Base-by-base conservation (phyloP, 2,329 filamentous ascomycete species). In the Epichloe glyceriae region DNA sequence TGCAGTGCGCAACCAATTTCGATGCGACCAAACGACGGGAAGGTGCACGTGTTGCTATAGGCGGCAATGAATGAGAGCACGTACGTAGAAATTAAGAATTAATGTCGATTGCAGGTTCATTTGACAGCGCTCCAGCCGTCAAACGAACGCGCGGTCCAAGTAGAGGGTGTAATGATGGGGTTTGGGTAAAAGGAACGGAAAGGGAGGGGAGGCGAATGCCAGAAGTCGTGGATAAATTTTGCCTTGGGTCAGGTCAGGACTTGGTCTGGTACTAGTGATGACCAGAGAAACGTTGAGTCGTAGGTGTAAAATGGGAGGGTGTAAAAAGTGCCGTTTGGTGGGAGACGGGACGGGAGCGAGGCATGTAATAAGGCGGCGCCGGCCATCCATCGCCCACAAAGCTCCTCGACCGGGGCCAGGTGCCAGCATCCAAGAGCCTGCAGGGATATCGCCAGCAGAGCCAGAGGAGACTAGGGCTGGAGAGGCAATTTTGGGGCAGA, bases 101-200 rank as follows among this genome's bases (percentile, higher is more conserved):
- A 74, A 72, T 66, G 71, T 72, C 72, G 71, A 73, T 74, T 90
- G 88, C 90, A 96, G 88, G 88, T 93, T 95, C 90, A 95, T 95
- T 88, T 91, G 88, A 94, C 88, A 90, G 88, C 85, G 67, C 58
- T 60, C 55, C 65, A 72, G 83, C 83, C 86, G 87, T 77, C 88
- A 93, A 94, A 85, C 76, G 88, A 95, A 83, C 88, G 88, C 88
- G 88, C 88, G 70, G 69, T 62, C 58, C 61, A 61, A 57, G 57
- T 59, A 55, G 55, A 55, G 54, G 53, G 48, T 51, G 53, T 44
- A 54, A 56, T 60, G 47, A 40, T 60, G 46, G 51, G 38, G 15
- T 43, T 35, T 38, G 22, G 4, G 35, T 20, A 5, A 34, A 46
- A 50, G 46, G 43, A 52, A 56, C 52, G 55, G 46, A 41, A 56